Evolutionary conservation across 495 filamentous ascomycete genomes (phyloP).

Genomic region (Aeminium ludgeri): DNA sequence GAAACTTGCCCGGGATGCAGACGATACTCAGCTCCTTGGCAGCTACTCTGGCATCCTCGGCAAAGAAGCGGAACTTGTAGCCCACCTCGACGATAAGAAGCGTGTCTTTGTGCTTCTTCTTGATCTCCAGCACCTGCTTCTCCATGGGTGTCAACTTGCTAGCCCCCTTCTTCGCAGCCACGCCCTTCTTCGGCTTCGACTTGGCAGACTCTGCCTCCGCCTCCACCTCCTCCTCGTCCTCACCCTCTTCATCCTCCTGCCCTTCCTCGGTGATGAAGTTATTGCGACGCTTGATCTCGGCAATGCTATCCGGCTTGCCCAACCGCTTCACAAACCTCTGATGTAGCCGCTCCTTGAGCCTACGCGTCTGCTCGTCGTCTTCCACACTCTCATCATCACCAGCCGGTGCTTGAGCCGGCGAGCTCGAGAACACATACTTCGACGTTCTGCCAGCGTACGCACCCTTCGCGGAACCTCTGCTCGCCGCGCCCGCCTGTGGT

Average conservation of each 20-base stretch:
- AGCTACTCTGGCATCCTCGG: conserved; percentile 84
- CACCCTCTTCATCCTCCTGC: conserved; percentile 21
- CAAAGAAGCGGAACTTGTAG: conserved; percentile 96
- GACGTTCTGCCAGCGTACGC: conserved; percentile 30
- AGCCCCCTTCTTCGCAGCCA: conserved; percentile 43
- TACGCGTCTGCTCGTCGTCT: conserved; percentile 25
- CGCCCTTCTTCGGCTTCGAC: conserved; percentile 45
- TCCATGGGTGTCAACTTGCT: conserved; percentile 88
- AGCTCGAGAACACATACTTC: conserved; percentile 34
- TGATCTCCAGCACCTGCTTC: conserved; percentile 82
- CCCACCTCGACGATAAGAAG: conserved; percentile 84
- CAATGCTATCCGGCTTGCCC: conserved; percentile 64
- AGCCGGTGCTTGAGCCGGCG: conserved; percentile 15
- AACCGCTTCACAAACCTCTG: conserved; percentile 79
- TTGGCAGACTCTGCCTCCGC: conserved; percentile 30
- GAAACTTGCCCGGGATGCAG: conserved; percentile 87
- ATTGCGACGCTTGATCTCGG: conserved; percentile 44
- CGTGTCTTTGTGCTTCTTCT: conserved; percentile 78
- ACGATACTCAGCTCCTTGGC: conserved; percentile 88
- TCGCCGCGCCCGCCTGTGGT: too few species aligned
- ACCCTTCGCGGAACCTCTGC: too few species aligned
- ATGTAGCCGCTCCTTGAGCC: conserved; percentile 54
- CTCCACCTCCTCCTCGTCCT: conserved; percentile 20
- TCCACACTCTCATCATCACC: conserved; percentile 31
- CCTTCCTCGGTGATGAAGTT: conserved; percentile 36